These are phyloP conservation scores for Exophiala calicioides DNA, from an alignment of 2,329 filamentous ascomycete species.

Conservation along the genomic window DNA sequence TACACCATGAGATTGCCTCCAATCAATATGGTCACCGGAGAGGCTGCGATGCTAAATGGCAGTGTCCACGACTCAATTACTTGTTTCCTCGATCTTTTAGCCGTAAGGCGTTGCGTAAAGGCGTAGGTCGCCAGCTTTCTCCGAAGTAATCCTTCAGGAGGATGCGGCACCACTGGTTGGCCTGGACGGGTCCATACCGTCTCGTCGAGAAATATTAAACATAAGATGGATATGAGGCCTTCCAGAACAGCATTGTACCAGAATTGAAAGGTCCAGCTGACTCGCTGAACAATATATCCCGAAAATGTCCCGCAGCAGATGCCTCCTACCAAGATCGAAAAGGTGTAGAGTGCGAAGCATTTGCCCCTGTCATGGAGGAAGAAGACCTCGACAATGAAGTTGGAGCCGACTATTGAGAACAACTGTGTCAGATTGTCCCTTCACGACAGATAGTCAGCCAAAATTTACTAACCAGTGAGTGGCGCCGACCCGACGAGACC, in stretches of 20 bases:
- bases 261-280: conserved; percentile 42
- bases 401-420: conserved; percentile 11
- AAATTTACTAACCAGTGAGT: too few relatives aligned
- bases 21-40: conserved; percentile 12
- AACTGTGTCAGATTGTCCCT: too few relatives aligned
- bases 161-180: conserved; percentile 2
- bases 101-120: conserved; percentile 3
- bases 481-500: background rate
- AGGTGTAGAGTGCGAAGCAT: conserved; percentile 42
- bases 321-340: conserved; percentile 41
- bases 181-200: conserved; percentile 39
- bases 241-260: conserved; percentile 48
- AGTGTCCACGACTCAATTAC: conserved; percentile 1
- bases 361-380: conserved; percentile 47
- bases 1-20: background rate
- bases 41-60: conserved; percentile 34
- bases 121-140: background rate
- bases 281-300: conserved; percentile 42
- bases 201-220: conserved; percentile 44
- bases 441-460: too few relatives aligned
- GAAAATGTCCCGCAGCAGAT: conserved; percentile 43
- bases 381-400: conserved; percentile 44
- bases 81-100: background rate
- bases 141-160: background rate
- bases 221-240: conserved; percentile 37